Evolutionary conservation across 345 rosid species (phyloP).

Genomic region (Salix purpurea): DNA sequence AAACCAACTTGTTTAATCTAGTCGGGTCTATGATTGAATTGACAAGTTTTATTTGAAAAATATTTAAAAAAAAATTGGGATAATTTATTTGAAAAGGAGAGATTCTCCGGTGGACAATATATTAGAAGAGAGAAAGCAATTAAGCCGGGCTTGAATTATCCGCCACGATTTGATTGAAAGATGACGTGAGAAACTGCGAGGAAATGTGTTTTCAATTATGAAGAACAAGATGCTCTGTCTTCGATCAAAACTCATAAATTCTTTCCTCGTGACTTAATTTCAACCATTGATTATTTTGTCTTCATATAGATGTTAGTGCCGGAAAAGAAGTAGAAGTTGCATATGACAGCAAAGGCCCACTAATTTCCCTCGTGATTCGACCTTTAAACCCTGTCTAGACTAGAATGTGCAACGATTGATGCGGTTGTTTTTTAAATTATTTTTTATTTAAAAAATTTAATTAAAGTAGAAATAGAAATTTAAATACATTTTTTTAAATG

Average conservation of each 20-base stretch:
- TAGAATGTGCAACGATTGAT: too few relatives aligned
- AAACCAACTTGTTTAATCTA: too few relatives aligned
- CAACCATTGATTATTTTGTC: neutral
- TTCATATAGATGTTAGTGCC: too few relatives aligned
- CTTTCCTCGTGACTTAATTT: neutral
- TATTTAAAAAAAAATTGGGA: too few relatives aligned
- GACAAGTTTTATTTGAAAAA: too few relatives aligned
- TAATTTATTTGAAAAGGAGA: too few relatives aligned
- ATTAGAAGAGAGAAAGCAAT: neutral
- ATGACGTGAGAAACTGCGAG: neutral
- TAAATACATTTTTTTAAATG: too few relatives aligned
- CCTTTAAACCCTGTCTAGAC: neutral
- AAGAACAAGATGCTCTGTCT: neutral
- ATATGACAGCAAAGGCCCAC: neutral
- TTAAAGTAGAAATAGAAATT: too few relatives aligned
- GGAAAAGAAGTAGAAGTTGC: neutral
- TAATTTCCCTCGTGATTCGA: neutral
- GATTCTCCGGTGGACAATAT: too few relatives aligned
- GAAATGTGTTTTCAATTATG: neutral
- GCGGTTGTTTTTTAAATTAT: too few relatives aligned
- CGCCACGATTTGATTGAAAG: neutral
- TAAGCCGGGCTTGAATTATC: neutral
- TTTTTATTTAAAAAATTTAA: too few relatives aligned
- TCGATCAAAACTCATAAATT: neutral
- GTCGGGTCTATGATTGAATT: too few relatives aligned